Base-by-base conservation (phyloP, 257 asterid species). In the Schizonepeta tenuifolia region DNA sequence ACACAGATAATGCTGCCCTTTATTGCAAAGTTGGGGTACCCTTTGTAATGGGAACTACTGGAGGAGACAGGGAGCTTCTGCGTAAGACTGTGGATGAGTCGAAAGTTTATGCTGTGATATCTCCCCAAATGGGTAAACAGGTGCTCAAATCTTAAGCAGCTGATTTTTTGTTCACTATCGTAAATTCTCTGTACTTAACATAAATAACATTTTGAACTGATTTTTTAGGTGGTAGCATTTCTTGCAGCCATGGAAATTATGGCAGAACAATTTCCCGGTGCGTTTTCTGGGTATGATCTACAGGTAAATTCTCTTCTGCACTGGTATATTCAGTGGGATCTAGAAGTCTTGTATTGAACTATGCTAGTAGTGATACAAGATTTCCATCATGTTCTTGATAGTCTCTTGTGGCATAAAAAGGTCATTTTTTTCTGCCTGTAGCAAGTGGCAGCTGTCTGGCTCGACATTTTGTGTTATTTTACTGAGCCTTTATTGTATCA, bases 71-170 rank as follows among this genome's bases (percentile, higher is more conserved):
- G 85, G 95, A 94, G 60, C 87, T 67, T 73, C 82, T 94, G 64
- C 83, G 79, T 74, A 91, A 92, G 81, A 88, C 96, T 47, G 96
- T 89, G n/a, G 70, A 70, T 28, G 93, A 86, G 69, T 87, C 99
- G 6, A 87, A 85, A 51, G 77, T 75, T 58, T 90, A 87, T 86
- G 98, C 97, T 73, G 96, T 94, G 73, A 94, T 94, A 85, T 94
- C 99, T 43, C 99, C 99, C n/a, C 99, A 94, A 85, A 94, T 94
- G 99, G 99, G 99, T 70, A 94, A 94, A 80, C 99, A 94, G 99
- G 99, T 94, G 81, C 67, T 51, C 44, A 13, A 61, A 57, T 65
- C 57, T 12, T 53, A 44, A 4, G 22, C 47, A 50, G 18, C 46
- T 54, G 35, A 53, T 26, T 22, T 70, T 77, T 17, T 57, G 56